Conservation (phyloP, 2,329 filamentous ascomycete species). For the Pseudopithomyces chartarum region DNA sequence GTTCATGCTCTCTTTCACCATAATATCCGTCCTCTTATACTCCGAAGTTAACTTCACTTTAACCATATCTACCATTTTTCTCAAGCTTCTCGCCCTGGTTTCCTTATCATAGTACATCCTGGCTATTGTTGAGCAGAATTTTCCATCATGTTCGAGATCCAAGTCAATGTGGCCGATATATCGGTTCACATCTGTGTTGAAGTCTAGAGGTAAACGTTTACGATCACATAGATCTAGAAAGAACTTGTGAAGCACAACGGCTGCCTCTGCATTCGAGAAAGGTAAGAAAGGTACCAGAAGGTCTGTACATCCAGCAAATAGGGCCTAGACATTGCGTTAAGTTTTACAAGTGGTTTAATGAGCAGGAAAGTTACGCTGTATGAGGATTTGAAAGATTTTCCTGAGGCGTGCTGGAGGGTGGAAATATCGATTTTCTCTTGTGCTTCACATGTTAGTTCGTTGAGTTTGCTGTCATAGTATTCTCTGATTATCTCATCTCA, state of each 20-base stretch:
- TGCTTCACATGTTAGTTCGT: background rate
- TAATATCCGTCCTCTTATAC: background rate
- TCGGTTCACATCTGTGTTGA: background rate
- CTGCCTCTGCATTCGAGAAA: background rate
- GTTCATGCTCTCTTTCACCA: background rate
- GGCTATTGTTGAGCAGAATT: background rate
- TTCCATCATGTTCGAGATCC: background rate
- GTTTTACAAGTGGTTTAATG: background rate
- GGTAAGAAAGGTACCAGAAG: background rate
- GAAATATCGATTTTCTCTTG: background rate
- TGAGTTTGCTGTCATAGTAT: conserved; percentile 37
- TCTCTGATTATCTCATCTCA: conserved; percentile 47
- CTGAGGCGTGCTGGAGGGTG: background rate
- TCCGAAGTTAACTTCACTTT: background rate
- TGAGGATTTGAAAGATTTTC: background rate
- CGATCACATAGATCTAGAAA: background rate
- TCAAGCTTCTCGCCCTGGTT: background rate
- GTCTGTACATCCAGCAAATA: background rate
- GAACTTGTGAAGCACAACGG: background rate
- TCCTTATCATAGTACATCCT: background rate
- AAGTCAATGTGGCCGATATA: background rate
- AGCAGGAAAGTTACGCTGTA: background rate
- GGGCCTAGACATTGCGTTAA: background rate
- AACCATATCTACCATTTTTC: background rate
- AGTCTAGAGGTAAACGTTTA: background rate